A percentile compares a stretch with the other conserved stretches of the same genome.
Conservation (phyloP, 306 rosid genomes). For the Cercis canadensis region DNA sequence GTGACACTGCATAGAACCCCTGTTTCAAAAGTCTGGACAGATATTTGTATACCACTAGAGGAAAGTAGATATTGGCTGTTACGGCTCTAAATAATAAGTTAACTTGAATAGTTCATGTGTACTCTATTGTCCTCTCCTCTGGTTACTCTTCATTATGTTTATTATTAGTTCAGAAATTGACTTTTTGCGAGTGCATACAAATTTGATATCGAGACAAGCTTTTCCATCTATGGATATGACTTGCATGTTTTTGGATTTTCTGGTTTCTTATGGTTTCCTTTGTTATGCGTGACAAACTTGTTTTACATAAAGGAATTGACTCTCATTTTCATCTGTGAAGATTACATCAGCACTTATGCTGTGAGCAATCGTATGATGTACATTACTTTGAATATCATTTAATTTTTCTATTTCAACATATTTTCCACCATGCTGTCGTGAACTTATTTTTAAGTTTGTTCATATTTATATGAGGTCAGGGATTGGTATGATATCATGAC, state of each 20-base stretch:
- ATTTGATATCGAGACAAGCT: background rate
- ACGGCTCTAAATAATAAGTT: background rate
- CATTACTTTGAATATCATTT: background rate
- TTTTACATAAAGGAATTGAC: slow-evolving; percentile 15
- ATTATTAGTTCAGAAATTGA: background rate
- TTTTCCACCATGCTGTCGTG: too few relatives aligned
- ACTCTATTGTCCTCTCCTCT: background rate
- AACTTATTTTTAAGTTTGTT: background rate
- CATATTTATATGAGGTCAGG: slow-evolving; percentile 4
- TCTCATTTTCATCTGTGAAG: background rate
- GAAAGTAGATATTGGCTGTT: background rate
- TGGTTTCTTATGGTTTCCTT: background rate
- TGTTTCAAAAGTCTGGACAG: background rate
- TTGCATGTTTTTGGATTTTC: background rate
- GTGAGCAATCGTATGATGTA: slow-evolving; percentile 37
- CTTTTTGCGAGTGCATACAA: background rate
- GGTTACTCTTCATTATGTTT: background rate
- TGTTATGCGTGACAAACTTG: background rate
- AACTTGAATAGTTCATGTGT: background rate
- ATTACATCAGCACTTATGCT: background rate
- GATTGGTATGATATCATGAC: slow-evolving; percentile 13
- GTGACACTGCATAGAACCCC: background rate
- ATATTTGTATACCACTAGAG: background rate
- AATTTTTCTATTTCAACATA: background rate
- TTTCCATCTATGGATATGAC: background rate